Conservation (phyloP, 164 flowering plant species). For the Vitis rupestris region DNA sequence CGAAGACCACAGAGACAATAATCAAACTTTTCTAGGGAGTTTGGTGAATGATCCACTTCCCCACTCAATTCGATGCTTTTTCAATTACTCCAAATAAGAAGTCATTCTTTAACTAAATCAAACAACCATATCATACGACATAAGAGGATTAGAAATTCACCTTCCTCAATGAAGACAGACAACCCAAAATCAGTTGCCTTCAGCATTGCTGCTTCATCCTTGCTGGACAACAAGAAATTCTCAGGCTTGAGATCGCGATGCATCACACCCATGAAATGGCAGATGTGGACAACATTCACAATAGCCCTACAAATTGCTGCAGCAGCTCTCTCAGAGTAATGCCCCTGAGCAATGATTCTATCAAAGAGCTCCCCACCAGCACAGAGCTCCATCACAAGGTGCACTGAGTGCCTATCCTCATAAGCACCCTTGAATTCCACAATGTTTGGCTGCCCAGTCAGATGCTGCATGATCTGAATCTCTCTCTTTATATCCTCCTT, state of each 20-base stretch:
- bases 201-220: slow-evolving; percentile 48
- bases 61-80: no score
- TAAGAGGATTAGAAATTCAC: slow-evolving; percentile 24
- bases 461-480: slow-evolving; percentile 73
- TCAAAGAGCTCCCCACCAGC: slow-evolving; percentile 84
- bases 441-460: slow-evolving; percentile 69
- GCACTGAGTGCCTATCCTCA: slow-evolving; percentile 71
- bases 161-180: slow-evolving; percentile 85
- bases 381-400: slow-evolving; percentile 79
- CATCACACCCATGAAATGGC: slow-evolving; percentile 87
- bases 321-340: slow-evolving; percentile 71
- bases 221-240: slow-evolving; percentile 67
- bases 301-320: slow-evolving; percentile 50
- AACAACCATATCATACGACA: not conserved
- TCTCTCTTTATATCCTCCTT: slow-evolving; percentile 71
- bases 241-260: slow-evolving; percentile 80
- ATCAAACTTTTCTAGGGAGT: no score
- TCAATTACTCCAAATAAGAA: no score
- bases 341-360: slow-evolving; percentile 66
- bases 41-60: no score
- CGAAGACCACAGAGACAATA: no score
- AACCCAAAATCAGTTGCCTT: slow-evolving; percentile 84
- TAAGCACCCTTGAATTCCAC: slow-evolving; percentile 75
- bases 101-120: not conserved
- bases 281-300: slow-evolving; percentile 72